phyloP scores from a whole-genome alignment of 192 early-diverging fungal species.

The Podila epigama region DNA sequence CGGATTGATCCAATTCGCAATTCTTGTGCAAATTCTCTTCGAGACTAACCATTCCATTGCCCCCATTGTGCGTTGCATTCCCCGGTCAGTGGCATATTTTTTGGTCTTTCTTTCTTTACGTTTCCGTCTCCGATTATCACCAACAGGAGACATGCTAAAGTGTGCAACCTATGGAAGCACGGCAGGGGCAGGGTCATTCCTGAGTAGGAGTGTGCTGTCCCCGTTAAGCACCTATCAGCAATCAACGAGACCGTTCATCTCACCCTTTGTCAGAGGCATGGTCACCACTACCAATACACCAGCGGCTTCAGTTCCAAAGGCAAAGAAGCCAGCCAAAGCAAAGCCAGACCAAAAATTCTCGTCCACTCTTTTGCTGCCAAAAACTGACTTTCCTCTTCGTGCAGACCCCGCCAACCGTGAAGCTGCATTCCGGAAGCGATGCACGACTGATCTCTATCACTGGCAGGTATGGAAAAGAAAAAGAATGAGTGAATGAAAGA shows the following conservation, averaged over 20 bases:
- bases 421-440: constrained; percentile 64
- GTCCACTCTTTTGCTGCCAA: constrained; percentile 73
- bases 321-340: constrained; percentile 13
- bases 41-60: too few relatives aligned
- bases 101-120: neutral
- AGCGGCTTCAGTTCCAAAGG: neutral
- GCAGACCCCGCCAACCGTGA: constrained; percentile 69
- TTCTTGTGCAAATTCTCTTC: too few relatives aligned
- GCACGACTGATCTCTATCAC: constrained; percentile 68
- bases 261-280: constrained; percentile 11
- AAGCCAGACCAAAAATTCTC: constrained; percentile 53
- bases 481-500: neutral
- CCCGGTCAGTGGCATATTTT: too few relatives aligned
- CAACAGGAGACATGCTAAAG: neutral
- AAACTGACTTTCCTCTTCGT: constrained; percentile 72
- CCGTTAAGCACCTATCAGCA: neutral
- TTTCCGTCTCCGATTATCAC: neutral
- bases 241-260: neutral
- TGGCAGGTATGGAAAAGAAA: constrained; percentile 83
- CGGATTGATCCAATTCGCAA: too few relatives aligned
- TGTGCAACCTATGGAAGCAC: neutral
- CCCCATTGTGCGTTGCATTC: too few relatives aligned
- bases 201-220: neutral
- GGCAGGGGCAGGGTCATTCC: neutral
- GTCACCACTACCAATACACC: constrained; percentile 4